Evolutionary conservation across 345 rosid species (phyloP).

Genomic region (Durio zibethinus): DNA sequence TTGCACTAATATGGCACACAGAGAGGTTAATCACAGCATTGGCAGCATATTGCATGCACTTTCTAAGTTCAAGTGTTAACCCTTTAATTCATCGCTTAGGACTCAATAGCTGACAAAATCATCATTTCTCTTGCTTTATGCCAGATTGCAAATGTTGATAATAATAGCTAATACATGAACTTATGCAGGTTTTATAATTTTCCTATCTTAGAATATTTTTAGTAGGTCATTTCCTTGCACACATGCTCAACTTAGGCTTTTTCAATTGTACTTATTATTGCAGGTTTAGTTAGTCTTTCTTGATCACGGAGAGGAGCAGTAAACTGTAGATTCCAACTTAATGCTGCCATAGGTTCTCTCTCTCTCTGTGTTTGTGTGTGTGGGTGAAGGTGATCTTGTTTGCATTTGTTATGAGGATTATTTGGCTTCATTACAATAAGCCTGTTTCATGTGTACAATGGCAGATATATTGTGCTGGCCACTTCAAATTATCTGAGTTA

Average conservation of each 20-base stretch:
- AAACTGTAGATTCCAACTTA: conserved; percentile 3
- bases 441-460: neutral
- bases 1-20: neutral
- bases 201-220: neutral
- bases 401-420: neutral
- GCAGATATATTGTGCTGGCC: neutral
- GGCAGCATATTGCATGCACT: neutral
- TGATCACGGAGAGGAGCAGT: conserved; percentile 5
- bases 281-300: conserved; percentile 12
- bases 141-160: neutral
- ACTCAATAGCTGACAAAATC: neutral
- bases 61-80: neutral
- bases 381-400: neutral
- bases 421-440: neutral
- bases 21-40: neutral
- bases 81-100: neutral
- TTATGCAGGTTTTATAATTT: neutral
- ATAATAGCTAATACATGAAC: neutral
- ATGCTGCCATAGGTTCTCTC: neutral
- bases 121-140: neutral
- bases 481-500: neutral
- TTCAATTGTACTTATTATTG: neutral
- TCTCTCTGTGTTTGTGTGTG: too few species aligned
- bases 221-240: neutral
- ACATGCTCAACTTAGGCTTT: neutral